Percentiles rank a stretch among this genome's conserved stretches.
Conservation (phyloP, 805 yeast genomes). For the Yarrowia yakushimensis region DNA sequence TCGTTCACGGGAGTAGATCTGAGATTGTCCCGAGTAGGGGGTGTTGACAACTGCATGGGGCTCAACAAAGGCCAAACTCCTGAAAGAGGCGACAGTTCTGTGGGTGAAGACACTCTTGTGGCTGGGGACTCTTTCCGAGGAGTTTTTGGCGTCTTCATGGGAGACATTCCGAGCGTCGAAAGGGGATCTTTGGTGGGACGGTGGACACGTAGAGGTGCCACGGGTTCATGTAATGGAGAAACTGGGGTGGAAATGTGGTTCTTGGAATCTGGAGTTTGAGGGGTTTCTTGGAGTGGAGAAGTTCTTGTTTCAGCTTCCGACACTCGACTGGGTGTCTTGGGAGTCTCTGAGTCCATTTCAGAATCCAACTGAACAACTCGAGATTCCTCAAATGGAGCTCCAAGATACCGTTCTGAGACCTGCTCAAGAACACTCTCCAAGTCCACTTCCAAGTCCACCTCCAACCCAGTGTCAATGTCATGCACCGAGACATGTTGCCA, state of each 20-base stretch:
- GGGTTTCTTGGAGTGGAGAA: no score
- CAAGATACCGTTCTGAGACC: not conserved
- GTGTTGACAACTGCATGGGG: not conserved
- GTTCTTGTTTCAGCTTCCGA: no score
- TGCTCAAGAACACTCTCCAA: not conserved
- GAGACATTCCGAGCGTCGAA: not conserved
- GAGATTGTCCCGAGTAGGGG: not conserved
- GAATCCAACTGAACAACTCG: not conserved
- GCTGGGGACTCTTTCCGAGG: not conserved
- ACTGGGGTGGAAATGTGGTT: not conserved
- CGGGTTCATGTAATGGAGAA: not conserved
- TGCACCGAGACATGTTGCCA: not conserved
- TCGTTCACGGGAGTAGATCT: not conserved
- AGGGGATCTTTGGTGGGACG: not conserved
- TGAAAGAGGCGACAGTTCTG: not conserved
- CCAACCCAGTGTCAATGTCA: not conserved
- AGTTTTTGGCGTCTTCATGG: not conserved
- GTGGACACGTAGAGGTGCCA: not conserved
- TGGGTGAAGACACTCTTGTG: not conserved
- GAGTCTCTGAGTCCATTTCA: no score
- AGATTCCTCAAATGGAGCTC: not conserved
- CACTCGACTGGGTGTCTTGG: no score
- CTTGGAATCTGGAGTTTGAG: no score
- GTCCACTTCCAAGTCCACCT: not conserved
- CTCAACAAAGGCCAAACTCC: not conserved